phyloP scores from a whole-genome alignment of 2,329 filamentous ascomycete genomes.

The Colletotrichum phormii region DNA sequence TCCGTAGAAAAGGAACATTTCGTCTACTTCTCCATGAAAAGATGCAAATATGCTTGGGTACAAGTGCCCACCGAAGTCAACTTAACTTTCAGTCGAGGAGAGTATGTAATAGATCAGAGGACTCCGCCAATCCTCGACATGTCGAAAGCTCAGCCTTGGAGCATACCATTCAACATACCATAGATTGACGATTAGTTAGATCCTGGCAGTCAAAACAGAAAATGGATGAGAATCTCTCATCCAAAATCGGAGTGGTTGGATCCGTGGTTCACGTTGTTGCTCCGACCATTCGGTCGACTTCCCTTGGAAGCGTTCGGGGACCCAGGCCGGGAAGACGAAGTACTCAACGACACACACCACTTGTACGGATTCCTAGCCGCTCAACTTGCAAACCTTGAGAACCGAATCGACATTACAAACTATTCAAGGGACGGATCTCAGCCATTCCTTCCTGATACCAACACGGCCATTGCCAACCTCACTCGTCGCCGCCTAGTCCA shows the following conservation, averaged over 20 bases:
- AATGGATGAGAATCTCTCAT: too few relatives aligned
- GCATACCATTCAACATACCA: neutral
- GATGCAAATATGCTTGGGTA: slow-evolving; percentile 10
- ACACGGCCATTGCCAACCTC: neutral
- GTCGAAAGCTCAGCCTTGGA: neutral
- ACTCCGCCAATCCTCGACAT: neutral
- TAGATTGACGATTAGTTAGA: too few relatives aligned
- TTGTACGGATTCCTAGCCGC: neutral
- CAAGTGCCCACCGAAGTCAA: neutral
- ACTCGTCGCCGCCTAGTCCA: neutral
- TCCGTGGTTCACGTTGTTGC: too few relatives aligned
- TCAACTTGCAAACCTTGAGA: slow-evolving; percentile 1
- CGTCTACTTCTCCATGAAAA: neutral
- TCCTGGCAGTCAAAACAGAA: too few relatives aligned
- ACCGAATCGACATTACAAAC: neutral
- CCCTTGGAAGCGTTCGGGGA: neutral
- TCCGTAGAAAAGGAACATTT: neutral
- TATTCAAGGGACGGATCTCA: neutral
- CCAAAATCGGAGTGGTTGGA: too few relatives aligned
- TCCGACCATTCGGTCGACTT: neutral
- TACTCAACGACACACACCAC: neutral
- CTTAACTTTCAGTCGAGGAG: too few relatives aligned
- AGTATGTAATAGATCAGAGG: slow-evolving; percentile 1
- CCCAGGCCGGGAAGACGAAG: neutral
- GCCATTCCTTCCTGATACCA: neutral